phyloP scores from a whole-genome alignment of 192 early-diverging fungal species.

The Umbelopsis sp. region DNA sequence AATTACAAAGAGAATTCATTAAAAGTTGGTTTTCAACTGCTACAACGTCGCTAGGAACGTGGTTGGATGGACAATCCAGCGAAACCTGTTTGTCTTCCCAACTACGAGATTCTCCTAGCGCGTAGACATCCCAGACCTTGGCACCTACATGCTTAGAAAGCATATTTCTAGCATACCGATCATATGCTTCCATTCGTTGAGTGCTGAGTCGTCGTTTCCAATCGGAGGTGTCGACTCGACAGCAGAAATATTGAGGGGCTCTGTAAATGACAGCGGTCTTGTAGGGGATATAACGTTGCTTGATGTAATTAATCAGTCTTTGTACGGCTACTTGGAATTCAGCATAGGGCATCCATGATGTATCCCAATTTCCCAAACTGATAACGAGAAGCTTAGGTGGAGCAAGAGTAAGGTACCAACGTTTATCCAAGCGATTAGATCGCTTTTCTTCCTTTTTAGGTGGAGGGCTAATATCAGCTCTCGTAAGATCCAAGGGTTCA shows the following conservation, averaged over 20 bases:
- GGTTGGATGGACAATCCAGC: constrained; percentile 46
- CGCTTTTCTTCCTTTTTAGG: neutral
- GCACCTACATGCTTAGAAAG: constrained; percentile 29
- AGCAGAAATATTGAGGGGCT: constrained; percentile 56
- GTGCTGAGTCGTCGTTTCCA: constrained; percentile 32
- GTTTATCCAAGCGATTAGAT: neutral
- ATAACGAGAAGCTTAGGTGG: constrained; percentile 35
- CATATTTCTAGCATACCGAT: constrained; percentile 24
- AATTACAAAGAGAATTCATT: constrained; percentile 43
- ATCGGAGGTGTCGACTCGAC: constrained; percentile 37
- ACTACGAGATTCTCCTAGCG: constrained; percentile 37
- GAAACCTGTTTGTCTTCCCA: constrained; percentile 30
- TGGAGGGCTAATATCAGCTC: neutral
- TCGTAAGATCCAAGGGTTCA: neutral
- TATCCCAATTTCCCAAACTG: constrained; percentile 56
- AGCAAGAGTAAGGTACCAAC: neutral
- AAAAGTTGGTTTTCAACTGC: constrained; percentile 52
- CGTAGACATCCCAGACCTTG: constrained; percentile 45
- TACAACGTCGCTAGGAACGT: constrained; percentile 49
- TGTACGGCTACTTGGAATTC: constrained; percentile 32
- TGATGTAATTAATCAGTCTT: constrained; percentile 30
- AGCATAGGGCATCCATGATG: constrained; percentile 38
- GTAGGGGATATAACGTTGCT: constrained; percentile 31
- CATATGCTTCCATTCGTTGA: constrained; percentile 32
- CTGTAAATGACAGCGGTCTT: constrained; percentile 43